phyloP scores from a whole-genome alignment of 768 basidiomycete genomes.

The Cystofilobasidium bisporidii region DNA sequence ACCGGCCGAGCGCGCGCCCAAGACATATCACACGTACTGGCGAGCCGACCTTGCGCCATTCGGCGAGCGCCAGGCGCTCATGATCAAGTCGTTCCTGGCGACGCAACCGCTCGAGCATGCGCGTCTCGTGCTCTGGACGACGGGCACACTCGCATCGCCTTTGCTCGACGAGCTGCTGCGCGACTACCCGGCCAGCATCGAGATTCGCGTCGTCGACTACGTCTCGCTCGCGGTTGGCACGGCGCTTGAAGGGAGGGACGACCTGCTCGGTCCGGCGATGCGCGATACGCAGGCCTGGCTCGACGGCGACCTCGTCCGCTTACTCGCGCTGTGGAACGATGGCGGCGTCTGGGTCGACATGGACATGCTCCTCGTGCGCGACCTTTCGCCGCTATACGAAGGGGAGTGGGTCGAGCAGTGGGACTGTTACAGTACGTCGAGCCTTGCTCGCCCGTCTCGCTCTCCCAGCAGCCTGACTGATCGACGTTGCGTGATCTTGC shows the following conservation, averaged over 20 bases:
- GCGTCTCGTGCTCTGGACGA: constrained; percentile 81
- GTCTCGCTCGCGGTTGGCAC: constrained; percentile 61
- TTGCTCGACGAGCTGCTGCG: constrained; percentile 54
- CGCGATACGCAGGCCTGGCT: constrained; percentile 80
- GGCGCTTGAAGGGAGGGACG: constrained; percentile 55
- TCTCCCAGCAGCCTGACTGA: too few species aligned
- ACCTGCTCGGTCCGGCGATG: constrained; percentile 42
- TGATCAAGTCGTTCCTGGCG: constrained; percentile 87
- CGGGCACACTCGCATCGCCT: constrained; percentile 54
- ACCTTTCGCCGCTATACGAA: constrained; percentile 74
- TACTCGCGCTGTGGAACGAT: constrained; percentile 76
- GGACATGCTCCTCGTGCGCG: constrained; percentile 85
- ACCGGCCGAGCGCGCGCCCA: constrained; percentile 30
- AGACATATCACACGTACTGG: constrained; percentile 81
- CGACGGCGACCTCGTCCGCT: constrained; percentile 82
- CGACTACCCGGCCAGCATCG: constrained; percentile 61
- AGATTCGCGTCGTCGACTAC: constrained; percentile 61
- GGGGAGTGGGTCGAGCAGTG: constrained; percentile 97
- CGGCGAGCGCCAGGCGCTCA: constrained; percentile 70
- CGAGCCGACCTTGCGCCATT: constrained; percentile 76
- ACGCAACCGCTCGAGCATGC: constrained; percentile 64
- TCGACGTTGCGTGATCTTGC: too few species aligned
- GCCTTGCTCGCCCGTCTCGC: too few species aligned
- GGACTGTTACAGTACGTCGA: constrained; percentile 83
- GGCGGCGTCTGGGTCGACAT: constrained; percentile 97